A percentile compares a stretch with the other conserved stretches of the same genome.
Evolutionary conservation across 371 early-diverging fungal species (phyloP).

Genomic region (Lichtheimia ramosa): DNA sequence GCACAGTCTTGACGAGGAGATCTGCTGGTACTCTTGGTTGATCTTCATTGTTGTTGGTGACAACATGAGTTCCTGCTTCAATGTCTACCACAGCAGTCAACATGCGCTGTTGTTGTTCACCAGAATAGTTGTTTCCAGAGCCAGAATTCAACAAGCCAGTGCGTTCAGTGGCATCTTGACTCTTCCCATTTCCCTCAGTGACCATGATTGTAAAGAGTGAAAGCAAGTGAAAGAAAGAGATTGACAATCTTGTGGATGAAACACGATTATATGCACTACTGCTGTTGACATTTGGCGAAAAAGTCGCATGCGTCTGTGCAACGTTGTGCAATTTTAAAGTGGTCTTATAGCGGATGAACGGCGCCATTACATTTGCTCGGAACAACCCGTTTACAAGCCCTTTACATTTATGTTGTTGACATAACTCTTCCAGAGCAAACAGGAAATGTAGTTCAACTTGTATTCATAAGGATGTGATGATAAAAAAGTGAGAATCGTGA

Average conservation of each 20-base stretch:
- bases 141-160: conserved; percentile 7
- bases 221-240: conserved; percentile 1
- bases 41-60: conserved; percentile 1
- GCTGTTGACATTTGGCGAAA: neutral
- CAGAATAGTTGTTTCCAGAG: neutral
- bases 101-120: neutral
- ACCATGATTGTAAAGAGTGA: neutral
- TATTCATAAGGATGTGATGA: too few relatives aligned
- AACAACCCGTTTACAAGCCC: too few relatives aligned
- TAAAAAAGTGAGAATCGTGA: too few relatives aligned
- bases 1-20: conserved; percentile 29
- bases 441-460: too few relatives aligned
- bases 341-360: neutral
- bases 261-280: neutral
- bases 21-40: conserved; percentile 15
- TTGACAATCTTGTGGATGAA: neutral
- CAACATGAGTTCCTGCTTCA: neutral
- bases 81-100: conserved; percentile 13
- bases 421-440: too few relatives aligned
- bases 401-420: too few relatives aligned
- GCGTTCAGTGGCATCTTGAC: conserved; percentile 3
- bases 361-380: neutral
- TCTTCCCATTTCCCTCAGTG: conserved; percentile 1
- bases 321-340: neutral
- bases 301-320: neutral